phyloP scores from a whole-genome alignment of 257 asterid species.

The Scutellaria galericulata region DNA sequence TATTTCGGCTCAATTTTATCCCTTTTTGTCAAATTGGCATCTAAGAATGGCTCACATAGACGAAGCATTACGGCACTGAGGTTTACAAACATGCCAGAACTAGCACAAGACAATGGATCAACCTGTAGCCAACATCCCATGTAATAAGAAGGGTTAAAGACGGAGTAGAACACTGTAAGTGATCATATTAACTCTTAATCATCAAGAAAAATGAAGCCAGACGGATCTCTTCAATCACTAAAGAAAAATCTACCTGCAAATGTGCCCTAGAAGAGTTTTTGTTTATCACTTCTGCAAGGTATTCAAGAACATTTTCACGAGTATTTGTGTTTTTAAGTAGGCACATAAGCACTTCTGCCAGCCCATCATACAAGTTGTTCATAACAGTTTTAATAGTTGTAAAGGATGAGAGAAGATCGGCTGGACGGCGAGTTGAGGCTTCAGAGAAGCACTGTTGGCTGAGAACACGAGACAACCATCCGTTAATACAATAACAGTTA shows the following conservation, averaged over 20 bases:
- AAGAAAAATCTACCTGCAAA: conserved; percentile 60
- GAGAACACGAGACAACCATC: conserved; percentile 40
- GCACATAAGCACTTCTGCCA: conserved; percentile 75
- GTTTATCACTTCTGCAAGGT: conserved; percentile 89
- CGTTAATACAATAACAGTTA: conserved; percentile 29
- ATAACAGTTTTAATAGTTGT: conserved; percentile 86
- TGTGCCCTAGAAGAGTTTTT: conserved; percentile 90
- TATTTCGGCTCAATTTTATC: conserved; percentile 92
- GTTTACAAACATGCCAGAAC: conserved; percentile 97
- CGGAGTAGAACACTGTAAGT: background rate
- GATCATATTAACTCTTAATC: conserved; percentile 16
- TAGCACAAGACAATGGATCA: conserved; percentile 90
- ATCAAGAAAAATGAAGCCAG: conserved; percentile 22
- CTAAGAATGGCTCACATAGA: conserved; percentile 93
- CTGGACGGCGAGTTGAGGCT: conserved; percentile 79
- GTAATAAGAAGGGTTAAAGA: conserved; percentile 14
- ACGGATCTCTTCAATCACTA: conserved; percentile 1
- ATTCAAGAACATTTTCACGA: conserved; percentile 85
- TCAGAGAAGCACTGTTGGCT: conserved; percentile 95
- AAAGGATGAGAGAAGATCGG: conserved; percentile 91
- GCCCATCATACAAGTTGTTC: conserved; percentile 82
- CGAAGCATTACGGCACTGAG: conserved; percentile 94
- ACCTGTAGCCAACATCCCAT: conserved; percentile 55
- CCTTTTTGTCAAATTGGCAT: conserved; percentile 78
- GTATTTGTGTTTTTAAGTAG: conserved; percentile 81